Conservation (phyloP, 2,329 filamentous ascomycete species). For the Xylaria hypoxylon region DNA sequence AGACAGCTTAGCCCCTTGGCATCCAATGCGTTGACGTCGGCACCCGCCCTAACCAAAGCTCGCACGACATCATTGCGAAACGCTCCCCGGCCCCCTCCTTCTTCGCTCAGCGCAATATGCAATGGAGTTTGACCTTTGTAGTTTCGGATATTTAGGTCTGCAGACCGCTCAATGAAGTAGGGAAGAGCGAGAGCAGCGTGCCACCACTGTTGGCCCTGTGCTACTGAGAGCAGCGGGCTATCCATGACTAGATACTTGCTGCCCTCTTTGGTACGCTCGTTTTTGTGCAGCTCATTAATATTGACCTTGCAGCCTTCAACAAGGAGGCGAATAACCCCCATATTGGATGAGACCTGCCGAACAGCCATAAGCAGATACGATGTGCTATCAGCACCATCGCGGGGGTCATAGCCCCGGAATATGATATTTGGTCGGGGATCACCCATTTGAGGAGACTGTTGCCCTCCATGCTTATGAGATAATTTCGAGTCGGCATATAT, state of each 20-base stretch:
- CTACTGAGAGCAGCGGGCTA: conserved; percentile 15
- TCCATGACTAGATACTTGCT: too few species aligned
- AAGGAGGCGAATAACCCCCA: conserved; percentile 25
- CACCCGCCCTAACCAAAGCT: conserved; percentile 21
- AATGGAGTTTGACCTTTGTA: conserved; percentile 15
- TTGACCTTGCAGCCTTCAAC: conserved; percentile 20
- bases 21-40: conserved; percentile 25
- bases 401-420: too few species aligned
- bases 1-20: conserved; percentile 21
- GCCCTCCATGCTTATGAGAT: background rate
- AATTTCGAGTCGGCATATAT: background rate
- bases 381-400: background rate
- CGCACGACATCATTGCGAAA: conserved; percentile 11
- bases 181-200: conserved; percentile 28
- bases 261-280: too few species aligned
- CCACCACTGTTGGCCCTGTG: conserved; percentile 27
- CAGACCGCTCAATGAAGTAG: conserved; percentile 24
- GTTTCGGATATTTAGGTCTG: conserved; percentile 20
- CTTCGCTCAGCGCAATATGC: conserved; percentile 10
- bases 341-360: conserved; percentile 12
- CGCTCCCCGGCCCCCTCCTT: background rate
- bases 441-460: too few species aligned
- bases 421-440: too few species aligned
- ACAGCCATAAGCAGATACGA: conserved; percentile 20
- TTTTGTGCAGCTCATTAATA: conserved; percentile 15